Percentiles rank a stretch among this genome's conserved stretches.
These are phyloP conservation scores for Clavispora vitiphila DNA, from an alignment of 805 yeast species.

Conservation along the genomic window DNA sequence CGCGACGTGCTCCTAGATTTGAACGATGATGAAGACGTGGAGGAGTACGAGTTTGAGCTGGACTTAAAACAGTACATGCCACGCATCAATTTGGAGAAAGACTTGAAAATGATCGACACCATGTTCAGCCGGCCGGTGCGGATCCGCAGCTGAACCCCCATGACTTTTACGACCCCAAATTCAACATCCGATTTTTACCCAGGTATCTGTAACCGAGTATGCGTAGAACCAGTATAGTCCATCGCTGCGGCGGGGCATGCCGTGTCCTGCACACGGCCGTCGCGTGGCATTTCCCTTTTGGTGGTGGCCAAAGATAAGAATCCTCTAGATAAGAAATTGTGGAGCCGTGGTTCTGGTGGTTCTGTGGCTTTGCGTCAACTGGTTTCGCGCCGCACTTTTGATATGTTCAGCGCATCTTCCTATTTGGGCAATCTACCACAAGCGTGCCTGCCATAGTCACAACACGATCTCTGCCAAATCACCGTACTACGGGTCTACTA, in stretches of 20 bases:
- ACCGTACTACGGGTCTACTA: too few relatives aligned
- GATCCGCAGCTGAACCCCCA: background rate
- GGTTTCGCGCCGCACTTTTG: background rate
- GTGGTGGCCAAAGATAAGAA: background rate
- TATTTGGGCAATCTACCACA: background rate
- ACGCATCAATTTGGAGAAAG: constrained; percentile 13
- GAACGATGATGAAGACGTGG: constrained; percentile 10
- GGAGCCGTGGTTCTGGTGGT: background rate
- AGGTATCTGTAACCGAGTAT: too few relatives aligned
- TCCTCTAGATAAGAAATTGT: background rate
- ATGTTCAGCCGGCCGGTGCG: constrained; percentile 6
- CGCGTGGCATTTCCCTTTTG: background rate
- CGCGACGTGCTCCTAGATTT: constrained; percentile 7
- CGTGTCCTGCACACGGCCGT: background rate
- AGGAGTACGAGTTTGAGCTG: constrained; percentile 11
- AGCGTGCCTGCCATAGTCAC: too few relatives aligned
- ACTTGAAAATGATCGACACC: constrained; percentile 12
- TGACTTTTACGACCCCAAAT: background rate
- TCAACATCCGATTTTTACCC: too few relatives aligned
- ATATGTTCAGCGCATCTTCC: background rate
- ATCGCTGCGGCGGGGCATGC: too few relatives aligned
- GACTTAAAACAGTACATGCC: constrained; percentile 11
- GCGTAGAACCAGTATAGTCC: too few relatives aligned
- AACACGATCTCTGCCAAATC: too few relatives aligned
- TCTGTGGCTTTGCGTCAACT: too few relatives aligned